These are phyloP conservation scores for Trichocomaceae sp. DNA, from an alignment of 2,329 filamentous ascomycete species.

Conservation along the genomic window DNA sequence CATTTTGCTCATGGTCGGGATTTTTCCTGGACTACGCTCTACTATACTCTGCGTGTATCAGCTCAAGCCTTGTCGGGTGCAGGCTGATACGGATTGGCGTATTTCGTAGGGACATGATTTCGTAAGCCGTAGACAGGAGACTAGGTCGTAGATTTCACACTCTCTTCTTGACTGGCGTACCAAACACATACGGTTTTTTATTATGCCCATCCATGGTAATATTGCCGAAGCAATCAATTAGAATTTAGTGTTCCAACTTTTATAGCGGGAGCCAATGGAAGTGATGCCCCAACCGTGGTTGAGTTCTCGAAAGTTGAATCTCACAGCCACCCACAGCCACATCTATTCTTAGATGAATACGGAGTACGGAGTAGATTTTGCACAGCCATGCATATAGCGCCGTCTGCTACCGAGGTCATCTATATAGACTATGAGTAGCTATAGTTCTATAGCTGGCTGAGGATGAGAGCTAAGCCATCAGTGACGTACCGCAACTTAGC, in stretches of 20 bases:
- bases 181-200: too few species aligned
- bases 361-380: too few species aligned
- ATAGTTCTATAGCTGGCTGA: background rate
- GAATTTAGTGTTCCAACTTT: too few species aligned
- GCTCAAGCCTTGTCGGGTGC: slow-evolving; percentile 1
- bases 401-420: too few species aligned
- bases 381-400: too few species aligned
- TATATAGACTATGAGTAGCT: too few species aligned
- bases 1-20: slow-evolving; percentile 2
- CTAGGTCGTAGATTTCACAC: background rate
- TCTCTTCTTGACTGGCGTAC: background rate
- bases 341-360: background rate
- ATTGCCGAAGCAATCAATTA: too few species aligned
- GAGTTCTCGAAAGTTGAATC: too few species aligned
- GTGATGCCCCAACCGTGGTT: background rate
- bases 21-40: background rate
- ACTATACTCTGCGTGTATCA: background rate
- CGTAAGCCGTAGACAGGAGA: background rate
- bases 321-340: background rate
- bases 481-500: background rate
- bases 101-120: background rate
- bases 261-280: background rate
- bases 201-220: too few species aligned
- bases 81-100: too few species aligned
- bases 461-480: background rate